These are phyloP conservation scores for Chytriomyces sp. DNA, from an alignment of 192 early-diverging fungal species.

Conservation along the genomic window DNA sequence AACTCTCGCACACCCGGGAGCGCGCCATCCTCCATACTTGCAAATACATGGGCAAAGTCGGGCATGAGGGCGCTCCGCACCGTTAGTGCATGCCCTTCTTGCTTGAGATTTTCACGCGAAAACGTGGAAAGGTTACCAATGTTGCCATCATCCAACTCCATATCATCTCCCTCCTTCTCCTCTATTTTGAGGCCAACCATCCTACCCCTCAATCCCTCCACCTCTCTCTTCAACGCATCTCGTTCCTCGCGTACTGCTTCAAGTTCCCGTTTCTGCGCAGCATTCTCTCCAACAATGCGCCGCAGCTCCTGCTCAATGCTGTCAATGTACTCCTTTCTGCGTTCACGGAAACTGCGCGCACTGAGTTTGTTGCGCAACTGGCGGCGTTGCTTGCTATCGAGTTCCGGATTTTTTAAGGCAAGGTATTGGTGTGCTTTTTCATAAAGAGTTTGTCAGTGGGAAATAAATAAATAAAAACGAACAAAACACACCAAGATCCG, in stretches of 20 bases:
- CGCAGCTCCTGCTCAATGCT: constrained; percentile 62
- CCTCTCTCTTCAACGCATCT: not conserved
- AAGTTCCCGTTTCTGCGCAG: constrained; percentile 50
- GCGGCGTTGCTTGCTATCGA: constrained; percentile 76
- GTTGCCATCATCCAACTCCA: not conserved
- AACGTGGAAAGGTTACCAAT: not conserved
- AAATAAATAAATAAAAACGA: no score
- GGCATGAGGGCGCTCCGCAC: constrained; percentile 17
- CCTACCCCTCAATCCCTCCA: not conserved
- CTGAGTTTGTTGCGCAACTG: constrained; percentile 87
- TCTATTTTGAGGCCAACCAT: not conserved
- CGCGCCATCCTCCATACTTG: not conserved
- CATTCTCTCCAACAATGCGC: constrained; percentile 53
- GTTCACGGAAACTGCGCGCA: constrained; percentile 80
- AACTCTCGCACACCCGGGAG: not conserved
- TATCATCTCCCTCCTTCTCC: not conserved
- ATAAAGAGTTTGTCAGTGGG: no score
- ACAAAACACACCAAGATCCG: no score
- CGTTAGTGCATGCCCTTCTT: not conserved
- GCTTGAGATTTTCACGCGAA: not conserved
- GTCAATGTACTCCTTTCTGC: constrained; percentile 77
- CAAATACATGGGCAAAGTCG: not conserved
- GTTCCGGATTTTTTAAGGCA: constrained; percentile 22
- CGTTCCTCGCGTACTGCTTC: not conserved
- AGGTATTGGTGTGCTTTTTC: constrained; percentile 9